Evolutionary conservation across 2,329 filamentous ascomycete genomes (phyloP).

Genomic region (Stachybotrys chartarum): DNA sequence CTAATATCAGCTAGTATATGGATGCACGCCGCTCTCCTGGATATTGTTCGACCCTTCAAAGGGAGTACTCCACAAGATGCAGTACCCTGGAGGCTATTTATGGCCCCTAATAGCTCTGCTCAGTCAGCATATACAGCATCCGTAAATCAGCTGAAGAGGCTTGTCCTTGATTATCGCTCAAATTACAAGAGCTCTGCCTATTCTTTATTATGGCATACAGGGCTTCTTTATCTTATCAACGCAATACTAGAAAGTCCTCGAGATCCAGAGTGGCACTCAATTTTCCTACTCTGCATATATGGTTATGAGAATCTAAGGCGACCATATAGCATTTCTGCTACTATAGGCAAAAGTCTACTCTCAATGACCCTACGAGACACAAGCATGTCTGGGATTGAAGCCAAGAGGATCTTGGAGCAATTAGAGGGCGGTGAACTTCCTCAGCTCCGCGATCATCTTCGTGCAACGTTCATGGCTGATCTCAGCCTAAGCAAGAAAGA

Average conservation of each 20-base stretch:
- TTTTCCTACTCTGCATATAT: slow-evolving; percentile 30
- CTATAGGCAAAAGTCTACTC: slow-evolving; percentile 24
- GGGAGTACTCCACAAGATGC: not conserved
- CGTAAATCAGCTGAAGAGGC: slow-evolving; percentile 27
- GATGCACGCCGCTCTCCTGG: slow-evolving; percentile 29
- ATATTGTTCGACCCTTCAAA: slow-evolving; percentile 22
- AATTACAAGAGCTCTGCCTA: slow-evolving; percentile 23
- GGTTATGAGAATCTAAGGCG: slow-evolving; percentile 26
- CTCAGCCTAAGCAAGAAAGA: slow-evolving; percentile 20
- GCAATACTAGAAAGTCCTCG: slow-evolving; percentile 21
- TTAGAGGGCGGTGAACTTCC: slow-evolving; percentile 13
- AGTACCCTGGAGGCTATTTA: slow-evolving; percentile 18
- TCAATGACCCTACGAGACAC: slow-evolving; percentile 27
- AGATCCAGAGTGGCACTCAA: slow-evolving; percentile 23
- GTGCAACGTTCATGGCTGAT: slow-evolving; percentile 26
- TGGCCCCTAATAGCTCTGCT: slow-evolving; percentile 16
- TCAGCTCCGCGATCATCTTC: slow-evolving; percentile 10
- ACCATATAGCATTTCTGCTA: slow-evolving; percentile 26
- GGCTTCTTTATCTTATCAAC: slow-evolving; percentile 30
- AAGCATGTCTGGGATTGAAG: slow-evolving; percentile 19
- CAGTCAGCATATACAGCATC: slow-evolving; percentile 25
- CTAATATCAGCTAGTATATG: slow-evolving; percentile 22
- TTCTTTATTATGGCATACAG: slow-evolving; percentile 32
- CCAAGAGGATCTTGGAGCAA: slow-evolving; percentile 16
- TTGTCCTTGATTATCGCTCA: slow-evolving; percentile 27